Conservation (phyloP, 2,329 filamentous ascomycete genomes). For the Leptographium wingfieldii region DNA sequence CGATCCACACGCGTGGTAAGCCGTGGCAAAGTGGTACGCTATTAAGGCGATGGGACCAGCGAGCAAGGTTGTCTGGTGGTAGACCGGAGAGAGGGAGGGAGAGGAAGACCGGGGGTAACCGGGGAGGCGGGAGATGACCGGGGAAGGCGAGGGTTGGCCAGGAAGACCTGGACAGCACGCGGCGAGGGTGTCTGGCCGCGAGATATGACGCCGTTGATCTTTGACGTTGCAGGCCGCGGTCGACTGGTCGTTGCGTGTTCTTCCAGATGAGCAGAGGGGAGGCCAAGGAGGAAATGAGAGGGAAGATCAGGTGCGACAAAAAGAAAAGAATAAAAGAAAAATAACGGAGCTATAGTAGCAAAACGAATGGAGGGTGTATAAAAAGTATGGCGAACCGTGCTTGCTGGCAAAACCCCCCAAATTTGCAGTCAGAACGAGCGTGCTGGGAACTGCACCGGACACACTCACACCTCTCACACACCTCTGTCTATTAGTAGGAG, state of each 20-base stretch:
- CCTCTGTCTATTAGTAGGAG: no score
- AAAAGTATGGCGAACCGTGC: background rate
- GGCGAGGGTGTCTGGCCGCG: background rate
- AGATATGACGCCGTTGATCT: background rate
- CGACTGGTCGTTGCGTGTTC: background rate
- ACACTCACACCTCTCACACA: no score
- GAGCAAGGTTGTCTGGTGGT: background rate
- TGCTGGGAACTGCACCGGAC: background rate
- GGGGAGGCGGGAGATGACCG: background rate
- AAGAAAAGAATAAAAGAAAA: background rate
- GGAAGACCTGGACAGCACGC: background rate
- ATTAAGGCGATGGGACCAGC: background rate
- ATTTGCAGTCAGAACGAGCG: no score
- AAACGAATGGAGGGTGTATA: background rate
- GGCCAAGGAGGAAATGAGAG: background rate
- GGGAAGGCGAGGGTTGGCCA: background rate
- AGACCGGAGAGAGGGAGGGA: background rate
- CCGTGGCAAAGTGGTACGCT: background rate
- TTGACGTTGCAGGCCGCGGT: background rate
- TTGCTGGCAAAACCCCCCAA: background rate
- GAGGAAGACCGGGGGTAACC: background rate
- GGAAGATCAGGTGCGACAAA: background rate
- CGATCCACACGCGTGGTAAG: background rate
- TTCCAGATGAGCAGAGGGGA: background rate
- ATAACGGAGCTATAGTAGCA: background rate